Percentiles rank a stretch among this genome's conserved stretches.
Conservation (phyloP, 768 basidiomycete species). For the Leccinum broughii region DNA sequence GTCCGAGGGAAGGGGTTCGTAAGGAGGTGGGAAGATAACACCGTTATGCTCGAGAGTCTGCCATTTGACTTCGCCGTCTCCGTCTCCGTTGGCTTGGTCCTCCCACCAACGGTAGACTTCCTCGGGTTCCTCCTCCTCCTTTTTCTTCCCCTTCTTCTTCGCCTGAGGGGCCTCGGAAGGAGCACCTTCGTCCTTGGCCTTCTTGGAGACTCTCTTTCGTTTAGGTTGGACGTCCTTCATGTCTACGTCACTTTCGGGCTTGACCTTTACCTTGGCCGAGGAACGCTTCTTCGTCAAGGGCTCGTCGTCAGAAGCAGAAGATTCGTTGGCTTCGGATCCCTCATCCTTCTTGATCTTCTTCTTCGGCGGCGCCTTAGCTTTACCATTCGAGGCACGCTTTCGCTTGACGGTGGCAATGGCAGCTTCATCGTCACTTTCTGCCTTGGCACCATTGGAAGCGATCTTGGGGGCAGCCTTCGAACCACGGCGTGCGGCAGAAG, state of each 20-base stretch:
- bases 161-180: slow-evolving; percentile 46
- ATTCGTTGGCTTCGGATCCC: slow-evolving; percentile 14
- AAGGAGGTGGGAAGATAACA: slow-evolving; percentile 94
- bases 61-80: slow-evolving; percentile 87
- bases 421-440: slow-evolving; percentile 42
- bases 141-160: slow-evolving; percentile 57
- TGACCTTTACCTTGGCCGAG: slow-evolving; percentile 38
- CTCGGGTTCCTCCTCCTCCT: slow-evolving; percentile 58
- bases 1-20: slow-evolving; percentile 75
- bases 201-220: slow-evolving; percentile 50
- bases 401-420: slow-evolving; percentile 46
- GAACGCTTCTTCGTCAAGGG: slow-evolving; percentile 26
- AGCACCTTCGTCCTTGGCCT: slow-evolving; percentile 48
- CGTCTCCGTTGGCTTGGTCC: slow-evolving; percentile 68
- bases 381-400: slow-evolving; percentile 46
- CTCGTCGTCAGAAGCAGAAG: slow-evolving; percentile 40
- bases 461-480: slow-evolving; percentile 35
- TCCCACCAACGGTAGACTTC: slow-evolving; percentile 93
- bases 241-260: slow-evolving; percentile 53
- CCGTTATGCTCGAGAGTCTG: slow-evolving; percentile 92
- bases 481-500: slow-evolving; percentile 42
- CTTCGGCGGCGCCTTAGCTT: slow-evolving; percentile 54
- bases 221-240: slow-evolving; percentile 42
- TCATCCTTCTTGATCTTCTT: slow-evolving; percentile 67
- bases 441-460: slow-evolving; percentile 40